These are phyloP conservation scores for Ploettnerulaceae sp. DNA, from an alignment of 2,329 filamentous ascomycete genomes.

Conservation along the genomic window DNA sequence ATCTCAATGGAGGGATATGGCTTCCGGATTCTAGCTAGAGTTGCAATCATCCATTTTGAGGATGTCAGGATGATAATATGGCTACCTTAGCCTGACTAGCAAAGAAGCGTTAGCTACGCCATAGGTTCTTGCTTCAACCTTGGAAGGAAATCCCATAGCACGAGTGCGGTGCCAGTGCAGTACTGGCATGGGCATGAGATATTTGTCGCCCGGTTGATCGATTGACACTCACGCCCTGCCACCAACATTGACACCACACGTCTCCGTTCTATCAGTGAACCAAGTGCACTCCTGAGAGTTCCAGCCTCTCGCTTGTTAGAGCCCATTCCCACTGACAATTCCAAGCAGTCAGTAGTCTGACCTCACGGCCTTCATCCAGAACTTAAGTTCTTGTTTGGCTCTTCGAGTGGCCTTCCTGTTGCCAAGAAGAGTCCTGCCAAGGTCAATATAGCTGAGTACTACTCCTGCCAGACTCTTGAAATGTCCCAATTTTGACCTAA, in stretches of 20 bases:
- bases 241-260: slow-evolving; percentile 43
- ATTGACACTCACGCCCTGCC: slow-evolving; percentile 45
- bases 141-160: slow-evolving; percentile 50
- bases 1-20: slow-evolving; percentile 51
- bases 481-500: slow-evolving; percentile 11
- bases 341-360: slow-evolving; percentile 42
- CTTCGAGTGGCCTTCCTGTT: not conserved
- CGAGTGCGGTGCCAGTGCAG: slow-evolving; percentile 52
- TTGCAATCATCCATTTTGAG: slow-evolving; percentile 54
- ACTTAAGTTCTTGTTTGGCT: slow-evolving; percentile 41
- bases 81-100: too few species aligned
- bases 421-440: slow-evolving; percentile 10
- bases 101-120: slow-evolving; percentile 44
- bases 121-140: slow-evolving; percentile 55
- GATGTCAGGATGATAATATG: slow-evolving; percentile 57
- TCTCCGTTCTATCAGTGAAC: slow-evolving; percentile 51
- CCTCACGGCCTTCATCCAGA: slow-evolving; percentile 45
- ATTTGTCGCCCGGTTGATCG: slow-evolving; percentile 56
- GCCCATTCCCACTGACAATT: slow-evolving; percentile 47
- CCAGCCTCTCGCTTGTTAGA: slow-evolving; percentile 47
- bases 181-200: slow-evolving; percentile 61
- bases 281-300: slow-evolving; percentile 46
- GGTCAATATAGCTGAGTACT: slow-evolving; percentile 7
- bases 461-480: too few species aligned
- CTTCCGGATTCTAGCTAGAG: slow-evolving; percentile 49